These are phyloP conservation scores for Basidiobolus meristosporus DNA, from an alignment of 371 early-diverging fungal species.

Conservation along the genomic window DNA sequence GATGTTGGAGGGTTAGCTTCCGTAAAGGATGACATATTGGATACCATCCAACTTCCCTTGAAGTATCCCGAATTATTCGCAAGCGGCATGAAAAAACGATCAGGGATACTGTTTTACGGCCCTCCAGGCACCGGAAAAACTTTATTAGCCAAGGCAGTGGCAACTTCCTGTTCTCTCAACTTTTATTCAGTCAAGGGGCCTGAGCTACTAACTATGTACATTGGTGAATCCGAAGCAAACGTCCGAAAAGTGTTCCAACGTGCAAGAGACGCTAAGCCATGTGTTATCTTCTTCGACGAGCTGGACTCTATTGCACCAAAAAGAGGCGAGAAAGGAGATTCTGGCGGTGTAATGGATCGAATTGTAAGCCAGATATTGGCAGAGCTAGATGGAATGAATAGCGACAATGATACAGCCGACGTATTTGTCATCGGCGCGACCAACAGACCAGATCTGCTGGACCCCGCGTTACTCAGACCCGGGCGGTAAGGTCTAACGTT, in stretches of 20 bases:
- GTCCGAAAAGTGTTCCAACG: slow-evolving; percentile 94
- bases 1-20: slow-evolving; percentile 98
- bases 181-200: slow-evolving; percentile 99
- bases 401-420: slow-evolving; percentile 37
- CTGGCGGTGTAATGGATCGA: slow-evolving; percentile 97
- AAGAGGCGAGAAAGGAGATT: slow-evolving; percentile 91
- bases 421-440: slow-evolving; percentile 99
- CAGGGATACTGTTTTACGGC: slow-evolving; percentile 86
- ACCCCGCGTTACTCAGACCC: slow-evolving; percentile 91
- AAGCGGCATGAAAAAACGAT: slow-evolving; percentile 88
- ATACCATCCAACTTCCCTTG: slow-evolving; percentile 96
- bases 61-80: slow-evolving; percentile 94
- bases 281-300: slow-evolving; percentile 99
- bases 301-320: too few relatives aligned
- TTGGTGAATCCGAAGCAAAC: slow-evolving; percentile 94
- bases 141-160: slow-evolving; percentile 97
- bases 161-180: slow-evolving; percentile 91
- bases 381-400: slow-evolving; percentile 90
- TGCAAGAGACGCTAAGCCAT: slow-evolving; percentile 95
- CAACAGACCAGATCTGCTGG: slow-evolving; percentile 97
- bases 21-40: slow-evolving; percentile 93
- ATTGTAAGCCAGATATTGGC: slow-evolving; percentile 90
- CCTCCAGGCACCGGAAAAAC: slow-evolving; percentile 99
- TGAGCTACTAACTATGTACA: slow-evolving; percentile 87
- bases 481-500: slow-evolving; percentile 51